Evolutionary conservation across 345 rosid species (phyloP).

Genomic region (Lepidium africanum): DNA sequence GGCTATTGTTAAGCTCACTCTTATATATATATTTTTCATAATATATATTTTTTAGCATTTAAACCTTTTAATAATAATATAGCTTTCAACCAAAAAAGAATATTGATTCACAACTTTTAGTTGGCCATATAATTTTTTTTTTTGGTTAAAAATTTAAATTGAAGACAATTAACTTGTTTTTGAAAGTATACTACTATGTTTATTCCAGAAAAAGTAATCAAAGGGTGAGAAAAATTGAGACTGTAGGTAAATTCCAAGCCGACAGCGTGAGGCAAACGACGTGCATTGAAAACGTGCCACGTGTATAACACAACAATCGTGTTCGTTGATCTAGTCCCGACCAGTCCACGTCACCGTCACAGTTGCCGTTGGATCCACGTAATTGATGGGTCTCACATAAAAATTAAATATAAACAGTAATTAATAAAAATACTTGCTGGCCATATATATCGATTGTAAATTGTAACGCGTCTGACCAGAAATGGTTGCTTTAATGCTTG

Average conservation of each 20-base stretch:
- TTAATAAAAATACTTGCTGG: background rate
- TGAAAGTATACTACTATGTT: too few species aligned
- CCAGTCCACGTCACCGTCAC: constrained; percentile 9
- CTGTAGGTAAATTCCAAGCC: background rate
- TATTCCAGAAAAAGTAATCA: too few species aligned
- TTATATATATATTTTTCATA: too few species aligned
- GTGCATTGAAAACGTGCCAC: constrained; percentile 11
- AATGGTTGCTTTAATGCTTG: background rate
- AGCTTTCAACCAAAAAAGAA: too few species aligned
- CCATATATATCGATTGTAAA: background rate
- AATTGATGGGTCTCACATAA: background rate
- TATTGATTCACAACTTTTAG: too few species aligned
- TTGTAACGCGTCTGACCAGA: constrained; percentile 1
- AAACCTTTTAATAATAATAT: too few species aligned
- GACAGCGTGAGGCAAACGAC: constrained; percentile 13
- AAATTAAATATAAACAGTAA: background rate
- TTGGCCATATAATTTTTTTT: too few species aligned
- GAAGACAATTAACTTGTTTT: too few species aligned
- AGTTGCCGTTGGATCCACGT: constrained; percentile 7
- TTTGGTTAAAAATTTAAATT: too few species aligned
- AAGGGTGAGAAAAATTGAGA: background rate
- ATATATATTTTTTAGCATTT: too few species aligned
- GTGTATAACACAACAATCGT: background rate
- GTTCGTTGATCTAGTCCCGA: background rate
- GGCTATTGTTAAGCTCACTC: too few species aligned